Conservation (phyloP, 2,329 filamentous ascomycete genomes). For the Cryphonectria japonica region DNA sequence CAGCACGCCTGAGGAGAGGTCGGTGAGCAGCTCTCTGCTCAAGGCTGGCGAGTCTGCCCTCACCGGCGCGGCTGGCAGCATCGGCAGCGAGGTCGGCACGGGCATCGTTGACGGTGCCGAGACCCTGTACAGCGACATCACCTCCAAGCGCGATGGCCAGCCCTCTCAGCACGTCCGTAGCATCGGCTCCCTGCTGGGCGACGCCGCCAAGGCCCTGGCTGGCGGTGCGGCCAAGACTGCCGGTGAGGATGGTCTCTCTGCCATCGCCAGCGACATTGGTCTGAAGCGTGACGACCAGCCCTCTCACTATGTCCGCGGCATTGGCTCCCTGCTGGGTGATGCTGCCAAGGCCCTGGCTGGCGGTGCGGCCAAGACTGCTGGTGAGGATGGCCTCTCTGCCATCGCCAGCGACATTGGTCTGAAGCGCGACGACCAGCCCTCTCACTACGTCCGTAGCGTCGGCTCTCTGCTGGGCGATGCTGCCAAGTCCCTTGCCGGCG, state of each 20-base stretch:
- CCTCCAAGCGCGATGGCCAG: slow-evolving; percentile 5
- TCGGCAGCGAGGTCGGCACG: slow-evolving; percentile 1
- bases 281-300: slow-evolving; percentile 9
- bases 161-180: neutral
- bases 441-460: neutral
- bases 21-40: neutral
- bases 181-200: slow-evolving; percentile 5
- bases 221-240: slow-evolving; percentile 1
- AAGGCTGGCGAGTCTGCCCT: slow-evolving; percentile 4
- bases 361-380: slow-evolving; percentile 1
- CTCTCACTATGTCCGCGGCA: neutral
- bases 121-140: neutral
- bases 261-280: slow-evolving; percentile 6
- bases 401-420: slow-evolving; percentile 8
- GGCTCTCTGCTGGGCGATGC: slow-evolving; percentile 23
- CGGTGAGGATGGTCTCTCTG: neutral
- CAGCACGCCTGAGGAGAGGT: neutral
- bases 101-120: slow-evolving; percentile 2
- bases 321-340: slow-evolving; percentile 2
- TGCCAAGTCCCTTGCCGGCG: neutral
- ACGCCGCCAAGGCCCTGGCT: slow-evolving; percentile 5
- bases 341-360: slow-evolving; percentile 6
- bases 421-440: slow-evolving; percentile 9
- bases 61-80: neutral
- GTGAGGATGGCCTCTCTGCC: neutral